A percentile compares a stretch with the other conserved stretches of the same genome.
Conservation (phyloP, 129 eudicot genomes). For the Escallonia herrerae region DNA sequence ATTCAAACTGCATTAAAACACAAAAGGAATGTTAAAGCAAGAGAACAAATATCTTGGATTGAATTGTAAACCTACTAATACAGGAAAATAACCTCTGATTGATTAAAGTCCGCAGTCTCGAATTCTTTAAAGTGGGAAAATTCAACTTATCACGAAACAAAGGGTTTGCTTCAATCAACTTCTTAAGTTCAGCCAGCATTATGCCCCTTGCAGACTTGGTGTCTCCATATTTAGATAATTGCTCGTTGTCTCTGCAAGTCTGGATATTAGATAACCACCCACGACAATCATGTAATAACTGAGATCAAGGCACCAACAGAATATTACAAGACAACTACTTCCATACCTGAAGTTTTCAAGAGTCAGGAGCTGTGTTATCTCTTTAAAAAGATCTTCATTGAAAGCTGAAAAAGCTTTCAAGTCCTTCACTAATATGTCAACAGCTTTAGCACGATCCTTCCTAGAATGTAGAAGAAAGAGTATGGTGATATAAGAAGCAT, state of each 20-base stretch:
- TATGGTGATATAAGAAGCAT: not conserved
- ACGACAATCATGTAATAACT: not conserved
- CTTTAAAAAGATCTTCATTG: constrained; percentile 66
- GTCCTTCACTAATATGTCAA: constrained; percentile 58
- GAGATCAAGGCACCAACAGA: not conserved
- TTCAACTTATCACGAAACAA: constrained; percentile 66
- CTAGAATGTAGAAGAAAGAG: constrained; percentile 18
- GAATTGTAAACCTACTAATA: not conserved
- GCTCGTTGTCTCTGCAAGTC: constrained; percentile 61
- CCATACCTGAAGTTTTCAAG: constrained; percentile 56
- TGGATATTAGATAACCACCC: constrained; percentile 8
- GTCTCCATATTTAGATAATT: constrained; percentile 62
- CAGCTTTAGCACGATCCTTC: constrained; percentile 66
- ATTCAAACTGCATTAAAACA: constrained; percentile 53
- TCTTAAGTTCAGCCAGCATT: constrained; percentile 61
- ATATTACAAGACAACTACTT: not conserved
- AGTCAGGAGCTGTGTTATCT: constrained; percentile 55
- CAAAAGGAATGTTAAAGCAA: constrained; percentile 1
- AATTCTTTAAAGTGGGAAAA: constrained; percentile 52
- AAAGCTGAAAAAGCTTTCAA: constrained; percentile 66
- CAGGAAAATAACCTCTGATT: constrained; percentile 57
- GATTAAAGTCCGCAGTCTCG: constrained; percentile 65
- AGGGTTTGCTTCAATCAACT: constrained; percentile 79
- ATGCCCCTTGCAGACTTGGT: constrained; percentile 59
- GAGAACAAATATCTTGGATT: constrained; percentile 2